phyloP scores from a whole-genome alignment of 495 filamentous ascomycete genomes.

The Penicillium turbatum region DNA sequence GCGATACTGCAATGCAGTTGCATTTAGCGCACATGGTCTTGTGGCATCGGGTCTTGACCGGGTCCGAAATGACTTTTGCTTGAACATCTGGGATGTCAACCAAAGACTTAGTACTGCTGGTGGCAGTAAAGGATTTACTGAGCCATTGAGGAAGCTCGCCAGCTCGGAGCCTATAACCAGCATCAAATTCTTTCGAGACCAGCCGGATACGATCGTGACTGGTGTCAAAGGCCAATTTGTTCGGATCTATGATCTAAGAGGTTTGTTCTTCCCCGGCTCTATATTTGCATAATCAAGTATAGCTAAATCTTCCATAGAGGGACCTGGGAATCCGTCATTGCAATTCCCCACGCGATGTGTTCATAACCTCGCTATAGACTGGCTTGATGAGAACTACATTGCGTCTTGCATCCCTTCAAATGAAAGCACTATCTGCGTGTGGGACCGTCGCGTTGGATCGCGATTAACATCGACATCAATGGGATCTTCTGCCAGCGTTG shows the following conservation, averaged over 20 bases:
- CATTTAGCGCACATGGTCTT: constrained; percentile 73
- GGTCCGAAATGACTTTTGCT: constrained; percentile 85
- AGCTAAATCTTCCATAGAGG: constrained; percentile 34
- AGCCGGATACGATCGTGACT: constrained; percentile 75
- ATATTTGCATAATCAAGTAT: constrained; percentile 1
- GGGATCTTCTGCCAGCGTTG: constrained; percentile 30
- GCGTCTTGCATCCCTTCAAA: constrained; percentile 72
- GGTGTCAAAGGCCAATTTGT: constrained; percentile 84
- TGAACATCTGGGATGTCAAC: constrained; percentile 91
- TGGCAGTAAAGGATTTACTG: constrained; percentile 42
- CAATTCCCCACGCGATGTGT: constrained; percentile 77
- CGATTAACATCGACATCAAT: constrained; percentile 41
- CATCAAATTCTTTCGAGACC: constrained; percentile 83
- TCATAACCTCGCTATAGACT: constrained; percentile 87
- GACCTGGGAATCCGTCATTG: constrained; percentile 50
- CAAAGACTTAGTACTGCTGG: constrained; percentile 47
- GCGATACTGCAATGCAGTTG: constrained; percentile 84
- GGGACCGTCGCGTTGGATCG: constrained; percentile 74
- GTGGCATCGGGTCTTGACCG: constrained; percentile 86
- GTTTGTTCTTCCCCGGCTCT: constrained; percentile 40
- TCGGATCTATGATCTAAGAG: constrained; percentile 85
- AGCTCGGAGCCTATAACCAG: constrained; percentile 84
- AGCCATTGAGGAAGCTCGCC: constrained; percentile 68
- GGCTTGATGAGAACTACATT: constrained; percentile 88
- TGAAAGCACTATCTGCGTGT: constrained; percentile 71